These are phyloP conservation scores for Cyclostephanos tholiformis DNA, from an alignment of 108 stramenopile genomes.

Conservation along the genomic window DNA sequence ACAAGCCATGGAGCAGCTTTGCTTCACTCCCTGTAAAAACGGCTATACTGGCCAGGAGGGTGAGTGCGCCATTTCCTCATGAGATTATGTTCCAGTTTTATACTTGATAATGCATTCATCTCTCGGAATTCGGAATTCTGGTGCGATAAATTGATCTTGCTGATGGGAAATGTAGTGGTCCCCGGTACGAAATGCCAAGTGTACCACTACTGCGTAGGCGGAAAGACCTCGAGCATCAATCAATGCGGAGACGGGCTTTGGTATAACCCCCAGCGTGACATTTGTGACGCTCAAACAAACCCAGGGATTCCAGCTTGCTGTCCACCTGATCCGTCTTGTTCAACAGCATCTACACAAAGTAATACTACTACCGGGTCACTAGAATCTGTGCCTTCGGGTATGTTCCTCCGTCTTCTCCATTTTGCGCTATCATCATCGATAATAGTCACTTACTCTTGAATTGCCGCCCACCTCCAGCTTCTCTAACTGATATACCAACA, in stretches of 20 bases:
- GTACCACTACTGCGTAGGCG: not conserved
- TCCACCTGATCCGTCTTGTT: not conserved
- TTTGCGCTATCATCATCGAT: too few species aligned
- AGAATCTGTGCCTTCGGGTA: not conserved
- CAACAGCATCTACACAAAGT: not conserved
- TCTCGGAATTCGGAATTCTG: not conserved
- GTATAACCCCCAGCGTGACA: not conserved
- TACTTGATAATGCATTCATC: not conserved
- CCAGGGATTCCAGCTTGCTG: not conserved
- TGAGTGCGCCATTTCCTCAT: not conserved
- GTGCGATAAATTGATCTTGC: not conserved
- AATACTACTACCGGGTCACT: not conserved
- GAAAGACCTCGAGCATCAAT: not conserved
- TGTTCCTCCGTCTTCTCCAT: not conserved
- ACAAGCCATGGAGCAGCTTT: constrained; percentile 3
- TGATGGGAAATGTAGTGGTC: not conserved
- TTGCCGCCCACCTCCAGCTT: too few species aligned
- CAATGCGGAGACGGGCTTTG: not conserved
- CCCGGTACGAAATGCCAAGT: constrained; percentile 1
- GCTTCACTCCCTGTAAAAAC: not conserved
- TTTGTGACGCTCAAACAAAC: not conserved
- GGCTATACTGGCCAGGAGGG: not conserved
- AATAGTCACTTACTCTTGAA: too few species aligned
- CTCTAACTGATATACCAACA: too few species aligned
- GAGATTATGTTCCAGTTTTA: not conserved